Evolutionary conservation across 768 basidiomycete species (phyloP), one percentile per base, ranked within the genome.

Genomic region (Boletus reticulatus): DNA sequence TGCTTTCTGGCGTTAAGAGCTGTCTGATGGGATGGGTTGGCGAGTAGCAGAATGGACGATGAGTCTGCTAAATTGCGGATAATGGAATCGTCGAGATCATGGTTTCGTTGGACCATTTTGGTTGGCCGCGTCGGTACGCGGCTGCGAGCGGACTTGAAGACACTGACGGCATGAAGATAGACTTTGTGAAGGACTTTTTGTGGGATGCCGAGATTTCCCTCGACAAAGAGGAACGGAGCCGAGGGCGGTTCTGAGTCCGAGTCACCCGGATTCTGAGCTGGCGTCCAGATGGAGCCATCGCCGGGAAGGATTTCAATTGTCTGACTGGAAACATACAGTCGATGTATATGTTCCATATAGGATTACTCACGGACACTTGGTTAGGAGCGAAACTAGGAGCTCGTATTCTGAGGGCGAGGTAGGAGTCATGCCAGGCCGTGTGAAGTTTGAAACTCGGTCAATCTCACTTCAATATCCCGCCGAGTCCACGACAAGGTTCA

Each of bases 1-100:
- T 65, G 70, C 63, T 87, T 88, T 36, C 88, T 75, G 6, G 72
- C 59, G 62, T 89, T 87, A 36, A 88, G 70, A 4, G 86, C 87
- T 20, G 87, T 84, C 55, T 84, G 82, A 62, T 89, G 84, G 0
- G 83, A 84, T 32, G 88, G 84, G 68, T 89, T 89, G 37, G 80
- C 75, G 29, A 89, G 73, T 6, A 88, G 64, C n/a, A 89, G 72
- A 47, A 85, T 64, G 37, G 74, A 72, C 0, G 84, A 76, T 2
- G 78, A 74, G 44, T 61, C 62, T 7, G 65, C 60, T 20, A 76
- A 36, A 60, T 48, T 48, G 53, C 52, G 50, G 62, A 60, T 48
- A 7, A 53, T 34, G 4, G 57, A 52, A 12, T 43, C 10, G 7
- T 62, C 57, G 43, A 50, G 51, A 19, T 52, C 39, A 44, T 39